Evolutionary conservation across 116 monocot species (phyloP).

Genomic region (Thalassia testudinum): DNA sequence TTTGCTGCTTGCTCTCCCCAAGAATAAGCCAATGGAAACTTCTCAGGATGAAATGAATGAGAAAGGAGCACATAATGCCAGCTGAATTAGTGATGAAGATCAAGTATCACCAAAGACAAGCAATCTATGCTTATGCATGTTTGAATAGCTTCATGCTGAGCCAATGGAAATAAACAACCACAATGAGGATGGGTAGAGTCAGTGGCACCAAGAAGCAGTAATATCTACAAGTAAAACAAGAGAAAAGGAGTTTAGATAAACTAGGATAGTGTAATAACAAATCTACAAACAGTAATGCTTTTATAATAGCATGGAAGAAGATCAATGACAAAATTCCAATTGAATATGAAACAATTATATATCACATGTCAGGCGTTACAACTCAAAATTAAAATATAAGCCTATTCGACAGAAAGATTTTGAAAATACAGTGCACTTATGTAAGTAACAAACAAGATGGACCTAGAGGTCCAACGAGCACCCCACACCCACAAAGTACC

Average conservation of each 20-base stretch:
- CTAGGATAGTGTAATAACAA: too few species aligned
- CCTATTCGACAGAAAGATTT: slow-evolving; percentile 4
- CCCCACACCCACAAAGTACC: slow-evolving; percentile 16
- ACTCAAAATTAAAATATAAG: slow-evolving; percentile 6
- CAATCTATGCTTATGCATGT: slow-evolving; percentile 52
- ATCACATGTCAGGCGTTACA: slow-evolving; percentile 3
- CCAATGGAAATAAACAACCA: slow-evolving; percentile 49
- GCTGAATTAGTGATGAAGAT: too few species aligned
- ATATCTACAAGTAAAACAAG: slow-evolving; percentile 11
- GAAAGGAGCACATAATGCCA: too few species aligned
- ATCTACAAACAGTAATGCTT: too few species aligned
- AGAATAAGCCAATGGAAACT: too few species aligned
- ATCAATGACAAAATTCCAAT: too few species aligned
- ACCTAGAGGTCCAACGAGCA: slow-evolving; percentile 11
- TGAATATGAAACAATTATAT: too few species aligned
- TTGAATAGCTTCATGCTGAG: slow-evolving; percentile 63
- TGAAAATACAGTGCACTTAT: slow-evolving; percentile 10
- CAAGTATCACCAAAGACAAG: too few species aligned
- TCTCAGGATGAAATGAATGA: too few species aligned
- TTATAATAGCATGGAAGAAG: too few species aligned
- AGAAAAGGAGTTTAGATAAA: too few species aligned
- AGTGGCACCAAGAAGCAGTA: slow-evolving; percentile 42
- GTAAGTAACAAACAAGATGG: slow-evolving; percentile 15
- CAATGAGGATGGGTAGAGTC: slow-evolving; percentile 29
- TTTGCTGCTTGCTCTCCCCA: too few species aligned